Evolutionary conservation across 306 rosid species (phyloP), one percentile per base, ranked within the genome.

Genomic region (Hippophae gyantsensis): DNA sequence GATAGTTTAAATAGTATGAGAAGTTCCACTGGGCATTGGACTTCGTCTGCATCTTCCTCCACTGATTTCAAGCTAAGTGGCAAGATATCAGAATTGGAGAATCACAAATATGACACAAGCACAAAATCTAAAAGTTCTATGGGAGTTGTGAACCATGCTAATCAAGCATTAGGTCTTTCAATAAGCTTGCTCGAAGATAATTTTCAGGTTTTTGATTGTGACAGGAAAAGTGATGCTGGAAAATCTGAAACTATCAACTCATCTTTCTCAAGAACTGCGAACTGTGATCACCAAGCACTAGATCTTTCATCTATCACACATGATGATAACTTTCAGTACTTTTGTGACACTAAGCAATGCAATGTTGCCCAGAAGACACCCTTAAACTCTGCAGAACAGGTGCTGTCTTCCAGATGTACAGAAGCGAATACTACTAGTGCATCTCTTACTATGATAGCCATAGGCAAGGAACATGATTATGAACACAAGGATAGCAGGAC

Each of bases 31-130:
- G 83, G 89, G 63, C 95, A 76, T 52, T 72, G 84, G 64, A 87
- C 79, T 72, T 82, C 76, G 70, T 87, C 95, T 46, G 76, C 85
- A 60, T 84, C 93, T 49, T 84, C 89, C 32, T 87, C 95, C 6
- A 58, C 73, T 76, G 95, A 87, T 74, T 82, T 80, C 47, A 73
- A 82, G 71, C 74, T 78, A 40, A 84, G 89, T 61, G 55, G 74
- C 66, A 74, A 70, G 77, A 84, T 76, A 69, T 69, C 59, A 25
- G 85, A 85, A 3, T 43, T 50, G 55, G 89, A 76, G 64, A 64
- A 56, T 47, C 47, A 72, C 52, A 74, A 72, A 61, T 51, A 71
- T 70, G 95, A 84, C 59, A 57, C 65, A 43, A 69, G 58, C 75
- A 42, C 60, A 46, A 87, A 71, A 61, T 54, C 81, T 57, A 81